These are phyloP conservation scores for Epichloe baconii DNA, from an alignment of 2,329 filamentous ascomycete genomes.

Conservation along the genomic window DNA sequence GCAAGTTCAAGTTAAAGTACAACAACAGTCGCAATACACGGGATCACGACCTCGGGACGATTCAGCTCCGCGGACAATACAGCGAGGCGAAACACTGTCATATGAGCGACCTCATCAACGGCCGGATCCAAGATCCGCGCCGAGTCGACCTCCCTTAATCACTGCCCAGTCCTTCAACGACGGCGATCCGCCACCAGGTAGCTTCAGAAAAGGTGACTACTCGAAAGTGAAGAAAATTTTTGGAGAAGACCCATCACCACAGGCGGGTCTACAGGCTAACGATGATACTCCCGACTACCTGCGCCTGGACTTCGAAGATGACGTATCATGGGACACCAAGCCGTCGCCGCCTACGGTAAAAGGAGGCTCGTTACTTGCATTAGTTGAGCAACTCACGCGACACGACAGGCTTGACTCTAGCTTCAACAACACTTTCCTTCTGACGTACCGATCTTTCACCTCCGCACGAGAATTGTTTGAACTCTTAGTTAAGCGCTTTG, in stretches of 20 bases:
- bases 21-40: conserved; percentile 22
- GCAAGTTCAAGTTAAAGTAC: conserved; percentile 49
- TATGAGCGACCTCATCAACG: conserved; percentile 43
- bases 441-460: conserved; percentile 94
- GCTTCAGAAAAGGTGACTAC: conserved; percentile 45
- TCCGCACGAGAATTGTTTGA: conserved; percentile 84
- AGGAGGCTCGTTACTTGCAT: conserved; percentile 74
- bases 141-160: conserved; percentile 33
- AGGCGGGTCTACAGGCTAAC: conserved; percentile 31
- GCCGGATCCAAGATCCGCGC: conserved; percentile 38
- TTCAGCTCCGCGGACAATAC: conserved; percentile 34
- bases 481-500: conserved; percentile 80
- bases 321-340: conserved; percentile 84
- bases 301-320: conserved; percentile 73
- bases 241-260: conserved; percentile 47
- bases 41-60: conserved; percentile 33
- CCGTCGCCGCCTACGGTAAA: conserved; percentile 62
- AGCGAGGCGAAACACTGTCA: conserved; percentile 44
- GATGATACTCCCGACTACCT: conserved; percentile 79
- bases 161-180: conserved; percentile 53
- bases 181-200: conserved; percentile 37
- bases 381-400: conserved; percentile 89
- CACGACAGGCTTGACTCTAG: conserved; percentile 91
- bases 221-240: conserved; percentile 55
- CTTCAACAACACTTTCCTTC: conserved; percentile 95